phyloP scores from a whole-genome alignment of 2,329 filamentous ascomycete species.

The Sporothrix pseudoabietina region DNA sequence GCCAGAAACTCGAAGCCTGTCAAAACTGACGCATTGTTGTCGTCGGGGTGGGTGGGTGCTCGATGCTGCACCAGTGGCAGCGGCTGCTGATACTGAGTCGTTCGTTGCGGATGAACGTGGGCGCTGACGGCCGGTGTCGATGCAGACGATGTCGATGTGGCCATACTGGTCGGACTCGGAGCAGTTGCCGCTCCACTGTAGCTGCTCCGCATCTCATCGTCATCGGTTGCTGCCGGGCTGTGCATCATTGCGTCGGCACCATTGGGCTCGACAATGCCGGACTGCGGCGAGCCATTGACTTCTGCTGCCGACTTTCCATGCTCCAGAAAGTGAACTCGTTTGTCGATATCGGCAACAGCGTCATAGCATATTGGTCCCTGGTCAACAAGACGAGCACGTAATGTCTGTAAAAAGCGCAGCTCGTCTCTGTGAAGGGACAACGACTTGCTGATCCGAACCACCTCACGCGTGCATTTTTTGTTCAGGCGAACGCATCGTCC shows the following conservation, averaged over 20 bases:
- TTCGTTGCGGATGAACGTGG: background rate
- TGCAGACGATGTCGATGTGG: background rate
- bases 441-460: slow-evolving; percentile 32
- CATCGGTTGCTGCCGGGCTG: slow-evolving; percentile 2
- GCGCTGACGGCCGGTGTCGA: background rate
- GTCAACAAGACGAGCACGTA: slow-evolving; percentile 24
- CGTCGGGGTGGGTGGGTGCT: background rate
- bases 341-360: slow-evolving; percentile 29
- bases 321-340: slow-evolving; percentile 29
- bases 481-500: slow-evolving; percentile 30
- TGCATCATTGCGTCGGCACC: background rate
- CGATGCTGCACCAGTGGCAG: background rate
- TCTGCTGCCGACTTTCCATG: slow-evolving; percentile 21
- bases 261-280: background rate
- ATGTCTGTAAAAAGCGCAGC: slow-evolving; percentile 26
- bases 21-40: slow-evolving; percentile 36
- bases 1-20: slow-evolving; percentile 43
- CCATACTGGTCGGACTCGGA: background rate
- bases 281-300: background rate
- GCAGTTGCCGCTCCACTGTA: background rate
- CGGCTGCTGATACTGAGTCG: background rate
- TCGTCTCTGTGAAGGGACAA: slow-evolving; percentile 31
- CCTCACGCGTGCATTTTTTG: slow-evolving; percentile 30
- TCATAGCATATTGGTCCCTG: background rate
- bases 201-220: slow-evolving; percentile 13